Conservation (phyloP, 345 rosid genomes). For the Gossypium australe region DNA sequence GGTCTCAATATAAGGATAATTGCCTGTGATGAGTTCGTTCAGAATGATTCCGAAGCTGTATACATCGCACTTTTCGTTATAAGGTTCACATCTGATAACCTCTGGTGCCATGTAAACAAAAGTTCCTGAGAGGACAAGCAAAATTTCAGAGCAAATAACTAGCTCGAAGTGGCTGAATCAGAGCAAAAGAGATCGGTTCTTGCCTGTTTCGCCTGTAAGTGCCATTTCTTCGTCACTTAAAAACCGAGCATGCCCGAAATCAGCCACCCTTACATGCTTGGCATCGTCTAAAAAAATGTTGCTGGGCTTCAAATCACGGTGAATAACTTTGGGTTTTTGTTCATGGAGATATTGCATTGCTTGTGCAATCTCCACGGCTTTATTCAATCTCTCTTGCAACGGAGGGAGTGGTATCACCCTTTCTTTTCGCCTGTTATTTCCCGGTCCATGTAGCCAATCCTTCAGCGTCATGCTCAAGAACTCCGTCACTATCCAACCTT, state of each 20-base stretch:
- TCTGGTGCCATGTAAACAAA: conserved; percentile 62
- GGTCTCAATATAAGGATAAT: conserved; percentile 42
- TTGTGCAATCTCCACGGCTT: conserved; percentile 53
- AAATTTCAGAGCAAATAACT: background rate
- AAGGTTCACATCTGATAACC: conserved; percentile 55
- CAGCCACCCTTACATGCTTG: conserved; percentile 47
- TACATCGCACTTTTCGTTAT: conserved; percentile 52
- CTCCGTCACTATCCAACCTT: conserved; percentile 54
- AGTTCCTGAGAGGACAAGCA: conserved; percentile 34
- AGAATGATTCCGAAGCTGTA: conserved; percentile 50
- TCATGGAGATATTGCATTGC: conserved; percentile 65
- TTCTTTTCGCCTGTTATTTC: conserved; percentile 19
- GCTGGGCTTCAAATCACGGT: conserved; percentile 63
- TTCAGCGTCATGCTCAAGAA: conserved; percentile 39
- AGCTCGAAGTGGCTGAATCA: background rate
- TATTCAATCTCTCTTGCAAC: conserved; percentile 31
- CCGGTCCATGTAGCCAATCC: conserved; percentile 55
- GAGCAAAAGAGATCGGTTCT: background rate
- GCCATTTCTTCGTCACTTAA: conserved; percentile 42
- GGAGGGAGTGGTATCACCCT: conserved; percentile 39
- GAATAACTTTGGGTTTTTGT: conserved; percentile 54
- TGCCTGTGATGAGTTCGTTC: conserved; percentile 45
- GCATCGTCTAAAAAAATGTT: conserved; percentile 52
- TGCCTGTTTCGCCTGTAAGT: conserved; percentile 60
- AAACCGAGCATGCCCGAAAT: conserved; percentile 62